Evolutionary conservation across 768 basidiomycete genomes (phyloP).

Genomic region (Suillus ampliporus): DNA sequence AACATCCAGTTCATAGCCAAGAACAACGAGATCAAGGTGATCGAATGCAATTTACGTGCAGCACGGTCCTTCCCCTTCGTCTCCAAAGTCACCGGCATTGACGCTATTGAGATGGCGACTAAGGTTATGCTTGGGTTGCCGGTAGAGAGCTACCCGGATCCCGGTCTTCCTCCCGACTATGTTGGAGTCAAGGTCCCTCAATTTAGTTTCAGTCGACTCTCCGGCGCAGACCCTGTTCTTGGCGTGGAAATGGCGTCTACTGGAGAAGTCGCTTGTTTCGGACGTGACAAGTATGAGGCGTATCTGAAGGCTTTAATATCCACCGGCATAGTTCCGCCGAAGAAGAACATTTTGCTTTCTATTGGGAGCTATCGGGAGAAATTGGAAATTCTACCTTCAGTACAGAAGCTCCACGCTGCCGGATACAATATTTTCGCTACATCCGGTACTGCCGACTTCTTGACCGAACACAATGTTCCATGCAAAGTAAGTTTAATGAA

Average conservation of each 20-base stretch:
- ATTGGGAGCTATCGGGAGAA: constrained; percentile 98
- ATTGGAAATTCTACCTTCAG: constrained; percentile 91
- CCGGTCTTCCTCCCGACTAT: constrained; percentile 87
- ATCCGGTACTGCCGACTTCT: constrained; percentile 95
- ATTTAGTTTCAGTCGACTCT: constrained; percentile 96
- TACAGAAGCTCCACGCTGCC: constrained; percentile 91
- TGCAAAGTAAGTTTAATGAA: constrained; percentile 71
- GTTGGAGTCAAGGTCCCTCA: constrained; percentile 99
- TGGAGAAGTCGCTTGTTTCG: constrained; percentile 99
- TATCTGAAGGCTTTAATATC: constrained; percentile 97
- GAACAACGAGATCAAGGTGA: constrained; percentile 99
- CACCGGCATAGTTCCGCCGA: constrained; percentile 91
- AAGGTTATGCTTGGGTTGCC: constrained; percentile 96
- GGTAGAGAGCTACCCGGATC: constrained; percentile 88
- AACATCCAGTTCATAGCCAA: constrained; percentile 99
- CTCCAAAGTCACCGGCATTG: constrained; percentile 96
- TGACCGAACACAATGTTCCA: constrained; percentile 94
- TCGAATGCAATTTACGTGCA: constrained; percentile 98
- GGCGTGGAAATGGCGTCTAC: constrained; percentile 99
- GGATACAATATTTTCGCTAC: constrained; percentile 98
- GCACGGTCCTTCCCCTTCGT: constrained; percentile 99
- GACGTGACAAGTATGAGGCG: constrained; percentile 96
- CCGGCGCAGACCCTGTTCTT: constrained; percentile 95
- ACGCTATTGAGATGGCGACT: constrained; percentile 98
- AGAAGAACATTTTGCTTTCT: constrained; percentile 97